Base-by-base conservation (phyloP, 2,329 filamentous ascomycete species). In the Colletotrichum chrysophilum region DNA sequence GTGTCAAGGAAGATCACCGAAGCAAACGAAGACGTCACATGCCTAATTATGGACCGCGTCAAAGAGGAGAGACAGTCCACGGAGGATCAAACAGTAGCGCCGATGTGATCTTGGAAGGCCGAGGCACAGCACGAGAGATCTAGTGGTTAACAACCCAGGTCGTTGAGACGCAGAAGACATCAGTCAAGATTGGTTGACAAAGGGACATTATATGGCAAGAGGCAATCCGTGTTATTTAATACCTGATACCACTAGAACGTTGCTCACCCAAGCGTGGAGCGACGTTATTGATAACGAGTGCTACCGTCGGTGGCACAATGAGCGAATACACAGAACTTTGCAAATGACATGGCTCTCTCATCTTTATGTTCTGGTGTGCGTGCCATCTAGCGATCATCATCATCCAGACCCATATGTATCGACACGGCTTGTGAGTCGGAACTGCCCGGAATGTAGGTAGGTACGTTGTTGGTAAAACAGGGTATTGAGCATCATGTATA, bases 41-140 rank as follows among this genome's bases (percentile, higher is more conserved):
- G 43, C 3, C n/a, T 52, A 21, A 2, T 13, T 4, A 52, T 21
- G 10, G 43, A 24, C 6, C n/a, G 1, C 43, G 43, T 24, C 43
- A 52, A 52, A 52, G 43, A 52, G 12, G 0, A 21, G 0, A 21
- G 43, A 0, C 5, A 21, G n/a, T n/a, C 43, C 5, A 0, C 0
- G 10, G 0, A 21, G 43, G 5, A 52, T 21, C 43, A 52, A 21
- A 0, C 3, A 21, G 43, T 0, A 52, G n/a, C 43, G 43, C 43
- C 43, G 10, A 4, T 13, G 5, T 52, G 6, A 52, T 13, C 10
- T 21, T 7, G 43, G 43, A 52, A 52, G 5, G n/a, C 3, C 3
- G 5, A 1, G 43, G 10, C 43, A 52, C 12, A 13, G n/a, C 2
- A 13, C 7, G 5, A 21, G n/a, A 21, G n/a, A 4, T 2, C n/a